Conservation (phyloP, 805 yeast species). For the Cyberlindnera petersonii region DNA sequence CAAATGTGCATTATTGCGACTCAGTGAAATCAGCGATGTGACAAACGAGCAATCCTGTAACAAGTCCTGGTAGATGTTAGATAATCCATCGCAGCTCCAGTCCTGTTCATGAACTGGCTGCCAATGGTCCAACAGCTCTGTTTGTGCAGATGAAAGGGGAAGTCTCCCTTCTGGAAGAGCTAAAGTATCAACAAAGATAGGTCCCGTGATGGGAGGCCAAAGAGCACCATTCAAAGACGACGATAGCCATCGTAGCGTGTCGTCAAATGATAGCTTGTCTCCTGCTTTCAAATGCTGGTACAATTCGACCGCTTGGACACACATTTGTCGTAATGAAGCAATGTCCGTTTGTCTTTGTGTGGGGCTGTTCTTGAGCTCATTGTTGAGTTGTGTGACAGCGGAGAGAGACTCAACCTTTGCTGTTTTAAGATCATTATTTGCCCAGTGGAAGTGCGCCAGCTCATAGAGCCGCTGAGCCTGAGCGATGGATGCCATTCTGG, state of each 20-base stretch:
- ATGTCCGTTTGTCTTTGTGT: background rate
- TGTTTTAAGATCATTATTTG: background rate
- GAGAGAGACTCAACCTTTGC: background rate
- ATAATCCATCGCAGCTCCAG: slow-evolving; percentile 24
- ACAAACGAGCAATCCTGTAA: slow-evolving; percentile 75
- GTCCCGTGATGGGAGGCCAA: slow-evolving; percentile 14
- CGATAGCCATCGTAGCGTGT: slow-evolving; percentile 16
- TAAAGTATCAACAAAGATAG: background rate
- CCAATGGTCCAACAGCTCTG: slow-evolving; percentile 12
- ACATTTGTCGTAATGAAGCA: background rate
- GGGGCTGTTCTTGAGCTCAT: background rate
- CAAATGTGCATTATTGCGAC: slow-evolving; percentile 21
- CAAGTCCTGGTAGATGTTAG: slow-evolving; percentile 43
- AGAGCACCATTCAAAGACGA: slow-evolving; percentile 14
- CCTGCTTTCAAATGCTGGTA: slow-evolving; percentile 7
- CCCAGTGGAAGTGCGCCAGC: slow-evolving; percentile 3
- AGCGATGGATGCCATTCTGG: background rate
- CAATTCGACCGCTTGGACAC: slow-evolving; percentile 7
- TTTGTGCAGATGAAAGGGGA: slow-evolving; percentile 15
- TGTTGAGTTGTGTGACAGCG: background rate
- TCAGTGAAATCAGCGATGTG: slow-evolving; percentile 56
- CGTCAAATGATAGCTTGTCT: slow-evolving; percentile 6
- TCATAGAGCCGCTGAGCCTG: slow-evolving; percentile 1
- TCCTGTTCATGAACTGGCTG: slow-evolving; percentile 3
- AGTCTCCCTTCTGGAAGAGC: slow-evolving; percentile 1